Evolutionary conservation across 305 asterid species (phyloP), one percentile per base, ranked within the genome.

Genomic region (Solanum hybrid): DNA sequence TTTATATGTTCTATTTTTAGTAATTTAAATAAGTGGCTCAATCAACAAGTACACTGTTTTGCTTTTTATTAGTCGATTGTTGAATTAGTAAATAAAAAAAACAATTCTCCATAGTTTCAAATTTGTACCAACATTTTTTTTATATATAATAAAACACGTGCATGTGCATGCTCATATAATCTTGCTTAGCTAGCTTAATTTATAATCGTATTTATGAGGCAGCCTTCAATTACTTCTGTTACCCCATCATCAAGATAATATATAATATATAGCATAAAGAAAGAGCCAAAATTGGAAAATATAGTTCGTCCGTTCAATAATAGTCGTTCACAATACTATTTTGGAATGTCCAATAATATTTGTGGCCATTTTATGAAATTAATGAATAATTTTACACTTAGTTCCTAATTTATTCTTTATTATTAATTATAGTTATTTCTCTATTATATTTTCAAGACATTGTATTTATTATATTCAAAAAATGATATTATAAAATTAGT

Each of bases 291-390:
- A 0, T 51, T 51, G 0, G 66, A 51, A 51, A 51, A 2, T 51
- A 56, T 56, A 17, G 0, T 3, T 56, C 1, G 4, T 56, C 4
- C 10, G 2, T 17, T 0, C 9, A 17, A 56, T 17, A 17, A 56
- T 56, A 56, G 10, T 6, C 0, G 4, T 17, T 0, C 10, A 56
- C 9, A 0, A 56, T 56, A 56, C 0, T 17, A 7, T 17, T 51
- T 51, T 51, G 10, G 1, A 0, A 56, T 17, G 69, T 56, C 1
- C n/a, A 56, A 17, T 1, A 17, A 17, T 16, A 0, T 0, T 51
- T 51, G 0, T 51, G 31, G 31, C 9, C 5, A 17, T 17, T 17
- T 56, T 6, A 56, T 56, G 4, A 56, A 56, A 56, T 56, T 17
- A 56, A 17, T 56, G 0, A 20, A 17, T 17, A 56, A 56, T 17